phyloP scores from a whole-genome alignment of 1,284 basidiomycete species.

The Thecaphora frezii region DNA sequence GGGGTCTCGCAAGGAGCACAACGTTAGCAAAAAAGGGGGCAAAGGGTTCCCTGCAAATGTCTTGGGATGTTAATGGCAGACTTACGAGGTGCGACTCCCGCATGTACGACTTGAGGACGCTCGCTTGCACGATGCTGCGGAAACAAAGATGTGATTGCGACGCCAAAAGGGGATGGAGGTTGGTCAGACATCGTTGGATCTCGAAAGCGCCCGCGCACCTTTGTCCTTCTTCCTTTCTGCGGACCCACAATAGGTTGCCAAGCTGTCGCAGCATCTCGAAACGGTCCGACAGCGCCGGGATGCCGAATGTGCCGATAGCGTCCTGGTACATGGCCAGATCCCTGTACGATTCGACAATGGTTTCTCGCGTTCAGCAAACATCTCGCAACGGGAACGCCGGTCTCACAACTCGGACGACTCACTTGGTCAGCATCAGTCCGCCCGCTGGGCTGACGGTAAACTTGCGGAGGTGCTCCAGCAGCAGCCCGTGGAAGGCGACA shows the following conservation, averaged over 20 bases:
- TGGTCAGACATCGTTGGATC: too few species aligned
- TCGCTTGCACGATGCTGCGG: conserved; percentile 51
- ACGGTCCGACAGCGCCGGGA: conserved; percentile 83
- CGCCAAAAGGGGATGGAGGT: background rate
- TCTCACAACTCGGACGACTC: too few species aligned
- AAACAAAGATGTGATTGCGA: background rate
- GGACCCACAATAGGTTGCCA: conserved; percentile 93
- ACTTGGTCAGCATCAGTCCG: conserved; percentile 97
- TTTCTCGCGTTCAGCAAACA: too few species aligned
- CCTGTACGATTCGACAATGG: conserved; percentile 61
- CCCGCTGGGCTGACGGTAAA: conserved; percentile 95
- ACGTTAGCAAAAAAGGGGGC: background rate
- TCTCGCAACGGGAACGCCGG: too few species aligned
- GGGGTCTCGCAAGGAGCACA: background rate
- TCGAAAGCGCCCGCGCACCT: too few species aligned
- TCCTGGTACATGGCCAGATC: conserved; percentile 98
- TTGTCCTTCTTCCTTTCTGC: too few species aligned
- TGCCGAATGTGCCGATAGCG: conserved; percentile 75
- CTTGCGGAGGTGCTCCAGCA: conserved; percentile 92
- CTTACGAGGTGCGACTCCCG: conserved; percentile 48
- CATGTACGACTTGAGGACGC: conserved; percentile 57
- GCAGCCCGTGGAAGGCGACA: conserved; percentile 85
- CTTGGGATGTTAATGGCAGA: background rate
- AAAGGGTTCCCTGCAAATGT: too few species aligned
- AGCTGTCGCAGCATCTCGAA: conserved; percentile 98